Conservation (phyloP, 2,329 filamentous ascomycete species). For the Claviceps africana region DNA sequence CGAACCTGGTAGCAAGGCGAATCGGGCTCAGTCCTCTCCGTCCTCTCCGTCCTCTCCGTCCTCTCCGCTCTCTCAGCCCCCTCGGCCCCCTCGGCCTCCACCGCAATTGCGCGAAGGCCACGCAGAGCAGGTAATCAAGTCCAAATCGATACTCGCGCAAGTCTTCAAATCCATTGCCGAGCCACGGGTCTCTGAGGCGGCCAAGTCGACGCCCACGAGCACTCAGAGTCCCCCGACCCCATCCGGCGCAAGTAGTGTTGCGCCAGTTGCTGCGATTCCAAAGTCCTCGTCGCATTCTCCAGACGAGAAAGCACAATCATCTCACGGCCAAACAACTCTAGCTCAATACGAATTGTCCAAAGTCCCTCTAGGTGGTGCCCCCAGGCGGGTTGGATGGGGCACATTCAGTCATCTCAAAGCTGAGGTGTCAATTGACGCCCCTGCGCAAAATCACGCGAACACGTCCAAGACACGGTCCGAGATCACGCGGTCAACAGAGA, state of each 20-base stretch:
- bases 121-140: constrained; percentile 9
- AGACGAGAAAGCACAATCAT: not conserved
- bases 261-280: not conserved
- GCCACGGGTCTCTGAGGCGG: constrained; percentile 13
- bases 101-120: not conserved
- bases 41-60: not conserved
- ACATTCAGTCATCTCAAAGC: constrained; percentile 11
- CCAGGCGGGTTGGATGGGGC: constrained; percentile 10
- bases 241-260: not conserved
- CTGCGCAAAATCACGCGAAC: constrained; percentile 6
- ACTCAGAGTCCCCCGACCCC: not conserved
- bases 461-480: constrained; percentile 8
- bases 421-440: constrained; percentile 3
- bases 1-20: no score
- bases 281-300: not conserved
- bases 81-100: not conserved
- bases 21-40: constrained; percentile 9
- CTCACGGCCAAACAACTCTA: not conserved
- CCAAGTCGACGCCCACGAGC: constrained; percentile 14
- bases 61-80: not conserved
- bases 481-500: constrained; percentile 6
- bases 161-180: constrained; percentile 18
- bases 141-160: constrained; percentile 18
- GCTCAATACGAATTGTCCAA: not conserved
- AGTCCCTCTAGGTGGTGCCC: constrained; percentile 1